Evolutionary conservation across 140 eudicot genomes (phyloP).

Genomic region (Anethum foeniculum): DNA sequence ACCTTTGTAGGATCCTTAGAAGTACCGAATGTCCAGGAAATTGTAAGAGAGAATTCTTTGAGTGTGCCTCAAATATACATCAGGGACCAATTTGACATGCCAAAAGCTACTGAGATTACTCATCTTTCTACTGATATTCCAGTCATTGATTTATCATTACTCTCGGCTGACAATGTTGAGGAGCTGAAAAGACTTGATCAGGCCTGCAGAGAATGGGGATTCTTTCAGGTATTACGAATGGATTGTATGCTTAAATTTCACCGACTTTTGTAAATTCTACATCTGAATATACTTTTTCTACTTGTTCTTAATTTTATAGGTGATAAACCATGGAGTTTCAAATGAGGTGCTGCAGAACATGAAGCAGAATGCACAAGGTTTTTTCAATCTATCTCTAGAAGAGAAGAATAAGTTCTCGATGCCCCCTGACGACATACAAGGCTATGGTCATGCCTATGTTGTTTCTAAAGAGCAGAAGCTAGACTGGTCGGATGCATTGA

Average conservation of each 20-base stretch:
- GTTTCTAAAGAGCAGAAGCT: conserved; percentile 41
- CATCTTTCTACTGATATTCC: conserved; percentile 3
- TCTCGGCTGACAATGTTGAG: neutral
- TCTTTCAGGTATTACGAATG: neutral
- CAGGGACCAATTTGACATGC: neutral
- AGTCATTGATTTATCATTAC: neutral
- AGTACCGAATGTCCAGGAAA: conserved; percentile 8
- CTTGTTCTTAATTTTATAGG: neutral
- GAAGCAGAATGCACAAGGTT: neutral
- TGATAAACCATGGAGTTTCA: conserved; percentile 6
- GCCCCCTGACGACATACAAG: conserved; percentile 32
- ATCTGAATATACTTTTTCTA: neutral
- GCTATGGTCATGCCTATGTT: conserved; percentile 39
- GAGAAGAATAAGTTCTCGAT: conserved; percentile 29
- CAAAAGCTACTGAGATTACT: neutral
- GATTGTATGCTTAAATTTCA: neutral
- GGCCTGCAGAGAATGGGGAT: conserved; percentile 1
- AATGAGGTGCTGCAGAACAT: conserved; percentile 4
- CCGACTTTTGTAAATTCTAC: neutral
- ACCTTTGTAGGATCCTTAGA: neutral
- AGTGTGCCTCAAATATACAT: neutral
- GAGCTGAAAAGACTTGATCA: conserved; percentile 9
- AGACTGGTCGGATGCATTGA: conserved; percentile 41
- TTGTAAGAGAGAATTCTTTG: neutral
- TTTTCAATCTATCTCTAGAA: conserved; percentile 29